These are phyloP conservation scores for Plasmodium gonderi DNA, from an alignment of 169 alveolate genomes.

Conservation along the genomic window DNA sequence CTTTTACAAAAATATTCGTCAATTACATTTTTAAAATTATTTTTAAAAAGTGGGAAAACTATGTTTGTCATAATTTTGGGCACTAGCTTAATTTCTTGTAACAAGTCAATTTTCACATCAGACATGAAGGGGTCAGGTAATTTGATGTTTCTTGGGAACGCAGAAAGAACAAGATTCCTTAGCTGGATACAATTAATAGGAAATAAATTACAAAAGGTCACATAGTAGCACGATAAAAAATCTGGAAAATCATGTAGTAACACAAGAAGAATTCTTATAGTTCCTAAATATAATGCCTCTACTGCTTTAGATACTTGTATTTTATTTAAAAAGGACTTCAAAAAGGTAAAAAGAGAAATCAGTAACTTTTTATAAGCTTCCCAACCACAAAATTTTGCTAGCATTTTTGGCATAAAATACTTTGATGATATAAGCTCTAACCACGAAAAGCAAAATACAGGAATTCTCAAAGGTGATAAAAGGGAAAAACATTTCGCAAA, in stretches of 20 bases:
- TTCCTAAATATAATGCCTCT: constrained; percentile 76
- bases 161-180: constrained; percentile 95
- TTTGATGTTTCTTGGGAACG: constrained; percentile 93
- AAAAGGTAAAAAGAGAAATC: constrained; percentile 80
- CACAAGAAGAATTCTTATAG: constrained; percentile 90
- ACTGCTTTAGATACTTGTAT: constrained; percentile 75
- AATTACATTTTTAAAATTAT: constrained; percentile 72
- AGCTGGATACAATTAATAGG: constrained; percentile 94
- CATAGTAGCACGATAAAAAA: constrained; percentile 95
- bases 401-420: constrained; percentile 89
- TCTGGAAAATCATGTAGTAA: constrained; percentile 97
- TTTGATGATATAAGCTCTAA: constrained; percentile 63
- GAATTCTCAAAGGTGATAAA: constrained; percentile 62
- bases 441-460: constrained; percentile 76
- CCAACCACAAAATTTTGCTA: constrained; percentile 87
- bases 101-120: constrained; percentile 90
- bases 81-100: constrained; percentile 89
- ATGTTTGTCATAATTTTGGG: constrained; percentile 86
- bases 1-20: constrained; percentile 80
- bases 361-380: constrained; percentile 84
- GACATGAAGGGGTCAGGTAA: constrained; percentile 94
- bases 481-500: constrained; percentile 51
- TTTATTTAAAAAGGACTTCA: constrained; percentile 76
- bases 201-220: constrained; percentile 91
- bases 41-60: constrained; percentile 69